Evolutionary conservation across 2,329 filamentous ascomycete species (phyloP).

Genomic region (Elsinoe fawcettii): DNA sequence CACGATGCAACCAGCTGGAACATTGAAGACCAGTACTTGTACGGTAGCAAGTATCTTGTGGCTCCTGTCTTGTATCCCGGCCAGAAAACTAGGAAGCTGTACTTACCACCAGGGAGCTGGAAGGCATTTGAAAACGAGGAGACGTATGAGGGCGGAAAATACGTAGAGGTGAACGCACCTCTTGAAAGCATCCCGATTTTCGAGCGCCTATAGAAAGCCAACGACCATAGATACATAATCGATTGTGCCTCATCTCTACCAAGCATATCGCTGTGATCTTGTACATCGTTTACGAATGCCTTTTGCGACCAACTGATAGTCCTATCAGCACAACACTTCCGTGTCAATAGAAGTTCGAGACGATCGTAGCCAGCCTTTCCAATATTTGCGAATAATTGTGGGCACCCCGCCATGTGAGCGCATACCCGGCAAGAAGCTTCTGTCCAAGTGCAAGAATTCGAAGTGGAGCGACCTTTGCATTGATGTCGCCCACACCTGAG

Average conservation of each 20-base stretch:
- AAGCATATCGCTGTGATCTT: too few species aligned
- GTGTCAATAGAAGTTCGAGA: not conserved
- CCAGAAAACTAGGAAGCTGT: constrained; percentile 39
- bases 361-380: not conserved
- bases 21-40: constrained; percentile 57
- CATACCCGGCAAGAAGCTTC: not conserved
- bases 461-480: not conserved
- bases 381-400: not conserved
- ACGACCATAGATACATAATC: not conserved
- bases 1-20: constrained; percentile 48
- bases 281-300: too few species aligned
- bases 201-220: constrained; percentile 18
- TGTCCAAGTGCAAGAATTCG: not conserved
- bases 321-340: too few species aligned
- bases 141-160: constrained; percentile 33
- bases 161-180: constrained; percentile 37
- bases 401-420: not conserved
- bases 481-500: not conserved
- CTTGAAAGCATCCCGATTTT: constrained; percentile 45
- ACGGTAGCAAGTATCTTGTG: constrained; percentile 51
- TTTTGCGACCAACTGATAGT: too few species aligned
- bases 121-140: constrained; percentile 32
- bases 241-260: too few species aligned
- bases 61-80: constrained; percentile 49
- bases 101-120: constrained; percentile 47